These are phyloP conservation scores for Galerina marginata DNA, from an alignment of 768 basidiomycete genomes.

Conservation along the genomic window DNA sequence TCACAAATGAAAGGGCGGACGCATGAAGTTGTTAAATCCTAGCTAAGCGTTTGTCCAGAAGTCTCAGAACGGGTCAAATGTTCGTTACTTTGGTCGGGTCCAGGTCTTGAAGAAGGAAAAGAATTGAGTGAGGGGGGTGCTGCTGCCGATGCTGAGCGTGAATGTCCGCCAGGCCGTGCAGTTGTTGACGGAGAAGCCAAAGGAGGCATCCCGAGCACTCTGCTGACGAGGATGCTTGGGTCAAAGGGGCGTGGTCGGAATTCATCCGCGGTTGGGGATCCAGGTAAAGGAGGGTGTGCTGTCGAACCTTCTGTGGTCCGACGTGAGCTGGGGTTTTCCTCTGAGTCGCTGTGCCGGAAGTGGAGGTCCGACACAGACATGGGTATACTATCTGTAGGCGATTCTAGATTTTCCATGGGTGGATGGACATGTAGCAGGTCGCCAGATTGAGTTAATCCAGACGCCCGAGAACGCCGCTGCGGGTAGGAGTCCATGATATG, in stretches of 20 bases:
- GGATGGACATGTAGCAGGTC: constrained; percentile 40
- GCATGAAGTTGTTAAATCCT: constrained; percentile 4
- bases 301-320: constrained; percentile 22
- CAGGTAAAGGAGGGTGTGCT: constrained; percentile 12
- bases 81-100: constrained; percentile 16
- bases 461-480: constrained; percentile 18
- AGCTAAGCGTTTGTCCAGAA: constrained; percentile 15
- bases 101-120: constrained; percentile 13
- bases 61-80: constrained; percentile 11
- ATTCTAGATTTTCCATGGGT: constrained; percentile 38
- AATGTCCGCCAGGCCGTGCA: background rate
- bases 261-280: constrained; percentile 14
- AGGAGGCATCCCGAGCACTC: constrained; percentile 35
- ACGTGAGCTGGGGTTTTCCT: constrained; percentile 33
- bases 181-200: constrained; percentile 22
- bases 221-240: constrained; percentile 24
- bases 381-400: constrained; percentile 63
- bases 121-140: constrained; percentile 10
- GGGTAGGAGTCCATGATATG: constrained; percentile 27
- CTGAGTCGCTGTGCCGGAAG: constrained; percentile 50
- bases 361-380: constrained; percentile 60
- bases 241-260: constrained; percentile 20
- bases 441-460: constrained; percentile 24
- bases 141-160: constrained; percentile 21
- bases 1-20: background rate